Conservation (phyloP, 179 eudicot species). For the Beta macrorhiza region DNA sequence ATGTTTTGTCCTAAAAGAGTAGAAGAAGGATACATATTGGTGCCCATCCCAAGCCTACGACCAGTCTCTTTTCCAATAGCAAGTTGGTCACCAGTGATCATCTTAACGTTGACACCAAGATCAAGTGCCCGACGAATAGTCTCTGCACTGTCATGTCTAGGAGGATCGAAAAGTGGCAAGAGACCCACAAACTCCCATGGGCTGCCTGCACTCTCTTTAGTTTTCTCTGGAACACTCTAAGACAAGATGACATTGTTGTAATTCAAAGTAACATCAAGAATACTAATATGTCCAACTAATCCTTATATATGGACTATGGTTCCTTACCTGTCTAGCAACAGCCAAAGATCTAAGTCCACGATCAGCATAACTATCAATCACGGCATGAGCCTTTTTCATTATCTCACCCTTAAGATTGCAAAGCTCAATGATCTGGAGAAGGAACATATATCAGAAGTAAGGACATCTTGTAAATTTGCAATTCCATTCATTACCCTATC, state of each 20-base stretch:
- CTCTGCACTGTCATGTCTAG: conserved; percentile 93
- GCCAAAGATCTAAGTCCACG: conserved; percentile 88
- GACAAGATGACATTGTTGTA: neutral
- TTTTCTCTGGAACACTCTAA: conserved; percentile 63
- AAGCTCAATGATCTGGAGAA: conserved; percentile 63
- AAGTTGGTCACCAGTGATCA: conserved; percentile 93
- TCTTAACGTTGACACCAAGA: conserved; percentile 87
- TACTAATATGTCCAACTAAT: neutral
- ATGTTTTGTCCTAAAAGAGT: conserved; percentile 67
- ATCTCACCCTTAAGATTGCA: conserved; percentile 53
- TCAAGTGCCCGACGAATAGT: conserved; percentile 76
- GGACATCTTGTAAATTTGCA: neutral
- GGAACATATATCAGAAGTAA: neutral
- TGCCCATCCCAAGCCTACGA: conserved; percentile 92
- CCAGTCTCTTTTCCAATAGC: conserved; percentile 91
- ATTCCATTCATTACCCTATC: neutral
- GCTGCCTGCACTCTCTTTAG: conserved; percentile 59
- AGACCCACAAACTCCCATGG: conserved; percentile 87
- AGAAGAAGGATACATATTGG: conserved; percentile 91
- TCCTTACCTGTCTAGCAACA: conserved; percentile 61
- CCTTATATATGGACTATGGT: neutral
- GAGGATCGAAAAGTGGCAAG: conserved; percentile 88
- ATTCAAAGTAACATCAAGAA: neutral
- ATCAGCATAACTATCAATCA: conserved; percentile 66
- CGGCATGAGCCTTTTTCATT: conserved; percentile 50